Base-by-base conservation (phyloP, 139 green algal genomes). In the Haematococcus lacustris region DNA sequence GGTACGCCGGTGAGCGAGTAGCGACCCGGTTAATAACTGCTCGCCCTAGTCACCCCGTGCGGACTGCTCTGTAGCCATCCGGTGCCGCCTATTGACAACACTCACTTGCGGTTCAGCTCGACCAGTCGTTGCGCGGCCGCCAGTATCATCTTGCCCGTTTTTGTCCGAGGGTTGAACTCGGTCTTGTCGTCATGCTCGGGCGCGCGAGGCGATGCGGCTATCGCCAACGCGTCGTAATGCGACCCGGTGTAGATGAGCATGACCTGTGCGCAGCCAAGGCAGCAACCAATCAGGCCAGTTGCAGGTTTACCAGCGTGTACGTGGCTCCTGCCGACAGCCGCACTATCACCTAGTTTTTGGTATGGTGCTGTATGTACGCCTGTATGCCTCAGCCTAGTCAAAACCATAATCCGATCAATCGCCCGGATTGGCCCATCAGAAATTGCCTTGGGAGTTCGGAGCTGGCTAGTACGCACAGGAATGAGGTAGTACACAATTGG, bases 151-250 rank as follows among this genome's bases (percentile, higher is more conserved):
- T 82, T 86, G 67, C 80, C 80, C 0, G 75, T 70, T 68, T 82
- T 82, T 32, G 73, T 84, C 32, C 80, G 72, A 0, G 83, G 83
- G 74, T 89, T 85, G 83, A 81, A 86, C 35, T 82, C 59, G 30
- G 47, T 61, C 43, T 72, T 72, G 41, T 72, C 67, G 30, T 72
- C 67, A 6, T 21, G 38, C 47, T 72, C 67, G 1, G 67, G 67
- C 2, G 67, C 67, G 6, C 30, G n/a, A 37, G 23, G 57, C 57
- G 28, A 13, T 64, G 57, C 57, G 32, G 63, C 53, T 32, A 90
- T 71, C 2, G 83, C 89, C 9, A 95, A 66, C 1, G 90, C 90
- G 74, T 96, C 91, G 75, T 96, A 96, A 76, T 96, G 91, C 25
- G 91, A 71, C 13, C 91, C 91, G 51, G 93, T 91, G 78, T 91